These are phyloP conservation scores for Smallanthus sonchifolius DNA, from an alignment of 129 eudicot genomes.

Conservation along the genomic window DNA sequence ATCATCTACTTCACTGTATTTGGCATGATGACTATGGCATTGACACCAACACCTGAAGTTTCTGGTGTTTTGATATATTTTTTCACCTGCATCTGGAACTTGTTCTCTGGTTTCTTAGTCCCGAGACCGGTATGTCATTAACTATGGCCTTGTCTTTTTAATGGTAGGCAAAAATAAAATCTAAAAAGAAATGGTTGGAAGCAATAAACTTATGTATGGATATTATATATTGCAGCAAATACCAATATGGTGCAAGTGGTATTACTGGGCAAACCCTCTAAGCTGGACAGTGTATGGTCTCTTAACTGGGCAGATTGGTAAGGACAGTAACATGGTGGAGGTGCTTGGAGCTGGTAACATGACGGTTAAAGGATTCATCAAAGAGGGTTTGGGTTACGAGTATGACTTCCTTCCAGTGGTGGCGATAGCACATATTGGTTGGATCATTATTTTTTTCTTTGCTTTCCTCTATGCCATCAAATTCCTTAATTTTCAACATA, in stretches of 20 bases:
- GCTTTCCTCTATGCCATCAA: slow-evolving; percentile 11
- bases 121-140: slow-evolving; percentile 6
- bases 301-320: background rate
- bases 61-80: slow-evolving; percentile 4
- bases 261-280: slow-evolving; percentile 12
- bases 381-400: background rate
- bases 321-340: background rate
- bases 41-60: background rate
- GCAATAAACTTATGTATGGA: background rate
- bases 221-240: slow-evolving; percentile 10
- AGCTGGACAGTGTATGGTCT: slow-evolving; percentile 9
- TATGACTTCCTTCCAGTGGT: slow-evolving; percentile 8
- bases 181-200: background rate
- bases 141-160: background rate
- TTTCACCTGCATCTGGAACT: slow-evolving; percentile 5
- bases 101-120: slow-evolving; percentile 5
- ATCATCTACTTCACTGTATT: slow-evolving; percentile 9
- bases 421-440: slow-evolving; percentile 17
- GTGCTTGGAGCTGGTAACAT: slow-evolving; percentile 10
- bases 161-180: background rate
- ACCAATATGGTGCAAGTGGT: slow-evolving; percentile 15
- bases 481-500: slow-evolving; percentile 1
- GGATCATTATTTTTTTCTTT: slow-evolving; percentile 11
- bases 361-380: slow-evolving; percentile 12
- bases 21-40: slow-evolving; percentile 11